Base-by-base conservation (phyloP, 164 flowering plant genomes). In the Brasenia schreberi region DNA sequence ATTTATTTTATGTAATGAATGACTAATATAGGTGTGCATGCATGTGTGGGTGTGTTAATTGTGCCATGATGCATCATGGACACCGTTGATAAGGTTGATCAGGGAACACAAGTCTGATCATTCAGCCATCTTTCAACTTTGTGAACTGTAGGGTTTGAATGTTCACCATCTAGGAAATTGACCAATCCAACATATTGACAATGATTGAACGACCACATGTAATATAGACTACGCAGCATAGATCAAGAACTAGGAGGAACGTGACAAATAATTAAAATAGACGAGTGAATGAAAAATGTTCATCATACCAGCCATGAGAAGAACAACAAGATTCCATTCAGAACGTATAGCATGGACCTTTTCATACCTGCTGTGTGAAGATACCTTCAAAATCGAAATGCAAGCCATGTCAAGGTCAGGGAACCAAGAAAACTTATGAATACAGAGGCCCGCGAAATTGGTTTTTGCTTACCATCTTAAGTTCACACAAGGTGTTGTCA, bases 281-380 rank as follows among this genome's bases (percentile, higher is more conserved):
- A 14, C 4, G 56, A 49, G 56, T 9, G 16, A 49, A 3, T 44
- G 42, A 14, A n/a, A 69, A n/a, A 19, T 1, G 39, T 18, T 42
- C 14, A 43, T 78, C 96, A 78, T 72, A 94, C 99, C 90, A 94
- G 78, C 97, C 99, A 94, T 68, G 87, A 78, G 42, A 92, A 74
- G 68, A 94, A 92, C 69, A 92, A 85, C 18, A 81, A 76, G 18
- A 91, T 76, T 2, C 99, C 99, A 75, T 94, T 94, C 19, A 91
- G 65, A 66, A 92, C 81, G 81, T 94, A 94, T 27, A 88, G 85
- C 44, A 6, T 74, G 19, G 97, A 94, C 77, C 84, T 81, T 84
- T 92, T 94, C 89, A 94, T 74, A 61, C 99, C 99, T 72, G 87
- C 85, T 3, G 76, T 81, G 72, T 94, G 97, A 65, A 94, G 96